phyloP scores from a whole-genome alignment of 805 yeast species.

The Ogataea glucozyma region DNA sequence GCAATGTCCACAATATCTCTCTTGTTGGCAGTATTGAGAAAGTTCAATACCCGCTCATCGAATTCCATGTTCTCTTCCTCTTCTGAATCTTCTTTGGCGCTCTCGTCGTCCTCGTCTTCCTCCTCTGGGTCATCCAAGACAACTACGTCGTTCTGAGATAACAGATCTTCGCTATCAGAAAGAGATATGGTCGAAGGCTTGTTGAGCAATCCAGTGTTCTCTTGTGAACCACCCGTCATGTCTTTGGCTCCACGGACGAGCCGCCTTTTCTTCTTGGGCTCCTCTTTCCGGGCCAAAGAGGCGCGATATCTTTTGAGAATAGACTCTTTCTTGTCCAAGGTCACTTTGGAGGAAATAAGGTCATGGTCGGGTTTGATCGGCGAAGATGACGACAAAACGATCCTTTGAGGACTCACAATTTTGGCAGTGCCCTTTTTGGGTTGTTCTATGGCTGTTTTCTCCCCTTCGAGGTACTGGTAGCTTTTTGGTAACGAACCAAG shows the following conservation, averaged over 20 bases:
- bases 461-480: slow-evolving; percentile 6
- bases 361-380: slow-evolving; percentile 24
- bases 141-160: slow-evolving; percentile 17
- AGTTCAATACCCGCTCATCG: slow-evolving; percentile 68
- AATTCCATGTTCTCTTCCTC: slow-evolving; percentile 40
- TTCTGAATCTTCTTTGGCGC: slow-evolving; percentile 34
- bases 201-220: slow-evolving; percentile 4
- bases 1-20: slow-evolving; percentile 82
- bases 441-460: slow-evolving; percentile 5
- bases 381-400: slow-evolving; percentile 22
- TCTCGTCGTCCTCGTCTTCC: slow-evolving; percentile 37
- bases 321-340: slow-evolving; percentile 20
- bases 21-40: slow-evolving; percentile 73
- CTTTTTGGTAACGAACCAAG: slow-evolving; percentile 28
- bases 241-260: slow-evolving; percentile 33
- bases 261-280: slow-evolving; percentile 33
- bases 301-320: slow-evolving; percentile 29
- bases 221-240: slow-evolving; percentile 14
- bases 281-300: slow-evolving; percentile 2
- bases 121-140: slow-evolving; percentile 17
- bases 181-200: slow-evolving; percentile 23
- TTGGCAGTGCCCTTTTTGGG: slow-evolving; percentile 15
- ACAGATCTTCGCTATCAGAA: slow-evolving; percentile 21
- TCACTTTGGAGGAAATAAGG: slow-evolving; percentile 32
- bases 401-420: slow-evolving; percentile 13